Conservation (phyloP, 345 rosid species). For the Cardamine resedifolia region DNA sequence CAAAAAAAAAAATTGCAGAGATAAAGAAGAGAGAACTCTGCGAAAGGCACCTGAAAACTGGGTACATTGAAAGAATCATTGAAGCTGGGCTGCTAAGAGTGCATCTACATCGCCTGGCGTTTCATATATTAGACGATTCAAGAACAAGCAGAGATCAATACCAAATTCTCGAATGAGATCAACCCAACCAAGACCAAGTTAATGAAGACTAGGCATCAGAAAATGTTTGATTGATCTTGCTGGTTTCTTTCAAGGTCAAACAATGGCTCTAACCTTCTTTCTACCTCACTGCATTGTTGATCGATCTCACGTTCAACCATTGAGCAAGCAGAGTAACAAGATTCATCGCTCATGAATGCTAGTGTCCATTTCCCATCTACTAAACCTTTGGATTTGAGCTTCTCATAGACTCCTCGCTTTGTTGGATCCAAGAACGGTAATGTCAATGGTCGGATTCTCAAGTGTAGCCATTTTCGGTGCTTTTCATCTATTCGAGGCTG, state of each 20-base stretch:
- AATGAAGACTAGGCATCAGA: slow-evolving; percentile 24
- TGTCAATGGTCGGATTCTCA: slow-evolving; percentile 80
- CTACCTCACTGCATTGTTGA: slow-evolving; percentile 67
- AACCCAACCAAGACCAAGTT: slow-evolving; percentile 13
- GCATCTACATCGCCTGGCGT: slow-evolving; percentile 38
- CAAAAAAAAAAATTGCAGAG: slow-evolving; percentile 31
- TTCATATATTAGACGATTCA: slow-evolving; percentile 22
- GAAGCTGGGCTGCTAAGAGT: slow-evolving; percentile 46
- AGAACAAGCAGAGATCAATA: slow-evolving; percentile 12
- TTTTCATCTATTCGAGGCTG: slow-evolving; percentile 88
- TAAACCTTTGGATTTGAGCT: slow-evolving; percentile 56
- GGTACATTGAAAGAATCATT: slow-evolving; percentile 49
- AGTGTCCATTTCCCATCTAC: slow-evolving; percentile 97
- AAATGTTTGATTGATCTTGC: slow-evolving; percentile 34
- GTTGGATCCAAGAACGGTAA: slow-evolving; percentile 62
- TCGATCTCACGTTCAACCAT: slow-evolving; percentile 68
- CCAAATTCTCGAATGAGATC: slow-evolving; percentile 29
- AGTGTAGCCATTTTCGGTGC: slow-evolving; percentile 83
- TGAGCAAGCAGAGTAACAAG: slow-evolving; percentile 67
- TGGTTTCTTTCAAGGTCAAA: slow-evolving; percentile 52
- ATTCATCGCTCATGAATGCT: slow-evolving; percentile 78
- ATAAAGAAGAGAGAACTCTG: slow-evolving; percentile 7
- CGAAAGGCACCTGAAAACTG: slow-evolving; percentile 20
- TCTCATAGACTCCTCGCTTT: slow-evolving; percentile 44
- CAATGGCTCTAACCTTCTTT: slow-evolving; percentile 69